These are phyloP conservation scores for Acacia crassicarpa DNA, from an alignment of 306 rosid species.

Conservation along the genomic window DNA sequence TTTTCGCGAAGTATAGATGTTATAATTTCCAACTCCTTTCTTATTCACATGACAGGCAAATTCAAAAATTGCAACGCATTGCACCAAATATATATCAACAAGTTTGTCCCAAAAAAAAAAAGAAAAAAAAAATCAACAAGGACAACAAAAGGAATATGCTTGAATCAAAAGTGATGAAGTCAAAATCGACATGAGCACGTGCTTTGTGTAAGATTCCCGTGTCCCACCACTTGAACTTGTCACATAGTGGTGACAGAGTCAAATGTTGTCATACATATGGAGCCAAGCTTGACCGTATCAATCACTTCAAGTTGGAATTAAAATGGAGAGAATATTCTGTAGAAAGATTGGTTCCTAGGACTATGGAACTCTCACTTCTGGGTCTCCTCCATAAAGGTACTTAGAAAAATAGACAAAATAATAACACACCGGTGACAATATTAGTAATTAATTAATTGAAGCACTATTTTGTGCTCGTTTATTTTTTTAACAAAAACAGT, in stretches of 20 bases:
- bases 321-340: constrained; percentile 27
- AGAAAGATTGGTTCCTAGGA: constrained; percentile 27
- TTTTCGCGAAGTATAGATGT: not conserved
- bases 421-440: not conserved
- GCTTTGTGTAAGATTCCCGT: not conserved
- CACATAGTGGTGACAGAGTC: not conserved
- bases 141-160: not conserved
- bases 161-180: constrained; percentile 37
- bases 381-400: not conserved
- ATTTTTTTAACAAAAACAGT: not conserved
- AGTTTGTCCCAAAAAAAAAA: too few species aligned
- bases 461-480: not conserved
- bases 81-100: not conserved
- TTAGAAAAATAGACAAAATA: not conserved
- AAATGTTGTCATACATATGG: not conserved
- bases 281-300: not conserved
- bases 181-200: constrained; percentile 31
- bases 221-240: constrained; percentile 38
- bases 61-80: not conserved
- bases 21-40: not conserved
- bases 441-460: not conserved
- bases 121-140: not conserved
- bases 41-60: not conserved
- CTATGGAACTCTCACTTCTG: constrained; percentile 24
- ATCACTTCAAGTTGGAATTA: not conserved